These are phyloP conservation scores for Lactifluus pinguis DNA, from an alignment of 768 basidiomycete species.

Conservation along the genomic window DNA sequence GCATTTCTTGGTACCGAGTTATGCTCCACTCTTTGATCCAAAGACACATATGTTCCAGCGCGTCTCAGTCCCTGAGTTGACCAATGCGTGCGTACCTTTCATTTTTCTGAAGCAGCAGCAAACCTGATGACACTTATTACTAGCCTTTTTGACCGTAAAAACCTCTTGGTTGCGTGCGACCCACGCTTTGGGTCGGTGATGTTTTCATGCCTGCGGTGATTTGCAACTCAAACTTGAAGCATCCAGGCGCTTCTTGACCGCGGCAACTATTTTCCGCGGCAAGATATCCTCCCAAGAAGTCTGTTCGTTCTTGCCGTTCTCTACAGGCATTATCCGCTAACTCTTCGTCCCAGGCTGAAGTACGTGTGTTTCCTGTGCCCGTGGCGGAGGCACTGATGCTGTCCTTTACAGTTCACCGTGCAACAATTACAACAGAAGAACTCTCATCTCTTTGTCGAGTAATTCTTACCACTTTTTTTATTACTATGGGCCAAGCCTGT, in stretches of 20 bases:
- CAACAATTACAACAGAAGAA: slow-evolving; percentile 68
- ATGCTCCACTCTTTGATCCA: slow-evolving; percentile 77
- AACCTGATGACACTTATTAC: neutral
- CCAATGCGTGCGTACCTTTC: slow-evolving; percentile 47
- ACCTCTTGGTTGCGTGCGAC: slow-evolving; percentile 75
- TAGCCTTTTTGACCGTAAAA: slow-evolving; percentile 74
- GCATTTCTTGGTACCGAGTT: slow-evolving; percentile 95
- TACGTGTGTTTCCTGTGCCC: slow-evolving; percentile 18
- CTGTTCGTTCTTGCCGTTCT: slow-evolving; percentile 26
- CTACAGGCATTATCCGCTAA: slow-evolving; percentile 24
- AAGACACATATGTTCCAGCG: slow-evolving; percentile 53
- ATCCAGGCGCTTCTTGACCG: slow-evolving; percentile 72
- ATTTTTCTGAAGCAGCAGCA: neutral
- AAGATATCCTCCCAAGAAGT: slow-evolving; percentile 75
- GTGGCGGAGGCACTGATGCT: slow-evolving; percentile 6
- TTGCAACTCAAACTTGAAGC: neutral
- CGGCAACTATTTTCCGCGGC: slow-evolving; percentile 82
- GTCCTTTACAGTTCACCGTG: slow-evolving; percentile 47
- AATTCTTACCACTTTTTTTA: slow-evolving; percentile 22
- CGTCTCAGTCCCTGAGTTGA: slow-evolving; percentile 58
- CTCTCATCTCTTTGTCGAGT: slow-evolving; percentile 75
- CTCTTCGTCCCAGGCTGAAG: slow-evolving; percentile 23
- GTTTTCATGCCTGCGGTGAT: neutral
- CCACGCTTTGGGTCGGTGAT: slow-evolving; percentile 58
- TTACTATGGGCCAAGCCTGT: neutral